phyloP scores from a whole-genome alignment of 2,329 filamentous ascomycete species.

The Aspergillus amoenus region DNA sequence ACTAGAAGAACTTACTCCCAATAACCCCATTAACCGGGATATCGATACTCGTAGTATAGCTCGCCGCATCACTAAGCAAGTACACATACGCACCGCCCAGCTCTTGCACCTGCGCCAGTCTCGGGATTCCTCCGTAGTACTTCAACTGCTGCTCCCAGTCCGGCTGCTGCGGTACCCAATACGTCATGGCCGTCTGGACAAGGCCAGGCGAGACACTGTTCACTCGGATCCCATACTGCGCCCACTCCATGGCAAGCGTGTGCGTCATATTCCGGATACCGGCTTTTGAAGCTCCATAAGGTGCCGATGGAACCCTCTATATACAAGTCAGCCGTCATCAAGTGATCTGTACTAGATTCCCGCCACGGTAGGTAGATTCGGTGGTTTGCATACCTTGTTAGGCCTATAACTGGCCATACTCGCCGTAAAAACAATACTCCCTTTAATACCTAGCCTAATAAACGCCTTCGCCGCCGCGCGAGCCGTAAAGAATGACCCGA shows the following conservation, averaged over 20 bases:
- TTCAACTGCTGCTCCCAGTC: constrained; percentile 55
- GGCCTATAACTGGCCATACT: constrained; percentile 48
- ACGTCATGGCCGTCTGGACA: constrained; percentile 43
- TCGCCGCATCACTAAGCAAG: constrained; percentile 44
- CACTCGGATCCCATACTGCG: constrained; percentile 64
- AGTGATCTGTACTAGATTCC: no score
- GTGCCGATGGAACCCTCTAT: constrained; percentile 34
- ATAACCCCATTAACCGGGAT: constrained; percentile 51
- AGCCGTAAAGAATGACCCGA: constrained; percentile 48
- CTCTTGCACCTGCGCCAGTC: constrained; percentile 53
- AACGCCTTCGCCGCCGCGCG: constrained; percentile 46
- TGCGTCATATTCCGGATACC: constrained; percentile 35
- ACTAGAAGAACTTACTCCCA: constrained; percentile 28
- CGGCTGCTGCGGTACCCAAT: constrained; percentile 49
- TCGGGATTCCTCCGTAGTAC: constrained; percentile 56
- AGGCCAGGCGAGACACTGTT: constrained; percentile 54
- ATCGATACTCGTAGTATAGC: constrained; percentile 52
- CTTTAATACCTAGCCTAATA: constrained; percentile 47
- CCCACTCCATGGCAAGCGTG: constrained; percentile 68
- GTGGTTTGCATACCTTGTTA: constrained; percentile 33
- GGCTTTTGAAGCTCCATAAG: constrained; percentile 45
- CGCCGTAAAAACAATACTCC: constrained; percentile 47
- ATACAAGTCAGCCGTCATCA: no score
- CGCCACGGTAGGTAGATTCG: no score
- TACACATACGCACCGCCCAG: constrained; percentile 53